A percentile compares a stretch with the other conserved stretches of the same genome.
Conservation (phyloP, 2,329 filamentous ascomycete genomes). For the Aspergillus cejpii region DNA sequence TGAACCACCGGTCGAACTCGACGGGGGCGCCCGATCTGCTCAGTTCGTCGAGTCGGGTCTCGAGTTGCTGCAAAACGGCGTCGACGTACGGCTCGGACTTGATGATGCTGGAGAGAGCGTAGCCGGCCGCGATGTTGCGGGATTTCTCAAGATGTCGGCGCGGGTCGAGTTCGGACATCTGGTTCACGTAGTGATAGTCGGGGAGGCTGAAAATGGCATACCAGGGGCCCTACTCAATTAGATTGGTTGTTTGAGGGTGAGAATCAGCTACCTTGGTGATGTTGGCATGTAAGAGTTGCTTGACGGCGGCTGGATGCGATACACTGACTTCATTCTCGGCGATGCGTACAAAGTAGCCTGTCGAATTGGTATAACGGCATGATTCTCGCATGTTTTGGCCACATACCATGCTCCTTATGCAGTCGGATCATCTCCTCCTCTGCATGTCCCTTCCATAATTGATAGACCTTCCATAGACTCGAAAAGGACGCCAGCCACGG, state of each 20-base stretch:
- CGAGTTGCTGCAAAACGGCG: conserved; percentile 26
- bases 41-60: conserved; percentile 23
- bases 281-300: conserved; percentile 30
- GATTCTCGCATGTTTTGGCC: not conserved
- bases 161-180: conserved; percentile 37
- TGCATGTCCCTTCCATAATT: conserved; percentile 35
- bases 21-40: conserved; percentile 19
- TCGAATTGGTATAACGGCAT: not conserved
- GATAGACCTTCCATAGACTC: conserved; percentile 37
- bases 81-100: conserved; percentile 26
- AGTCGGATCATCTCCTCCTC: conserved; percentile 33
- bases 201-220: conserved; percentile 36
- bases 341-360: conserved; percentile 42
- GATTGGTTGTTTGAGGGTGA: not conserved
- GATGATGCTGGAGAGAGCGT: conserved; percentile 29
- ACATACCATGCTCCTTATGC: conserved; percentile 38
- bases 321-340: conserved; percentile 42
- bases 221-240: conserved; percentile 31
- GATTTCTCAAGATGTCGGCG: conserved; percentile 31
- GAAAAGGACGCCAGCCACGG: conserved; percentile 39
- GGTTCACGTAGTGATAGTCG: conserved; percentile 38
- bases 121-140: conserved; percentile 27
- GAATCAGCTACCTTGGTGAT: conserved; percentile 15
- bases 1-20: conserved; percentile 40
- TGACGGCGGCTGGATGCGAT: conserved; percentile 38